These are phyloP conservation scores for Rhododendron vialii DNA, from an alignment of 148 eudicot species.

Conservation along the genomic window DNA sequence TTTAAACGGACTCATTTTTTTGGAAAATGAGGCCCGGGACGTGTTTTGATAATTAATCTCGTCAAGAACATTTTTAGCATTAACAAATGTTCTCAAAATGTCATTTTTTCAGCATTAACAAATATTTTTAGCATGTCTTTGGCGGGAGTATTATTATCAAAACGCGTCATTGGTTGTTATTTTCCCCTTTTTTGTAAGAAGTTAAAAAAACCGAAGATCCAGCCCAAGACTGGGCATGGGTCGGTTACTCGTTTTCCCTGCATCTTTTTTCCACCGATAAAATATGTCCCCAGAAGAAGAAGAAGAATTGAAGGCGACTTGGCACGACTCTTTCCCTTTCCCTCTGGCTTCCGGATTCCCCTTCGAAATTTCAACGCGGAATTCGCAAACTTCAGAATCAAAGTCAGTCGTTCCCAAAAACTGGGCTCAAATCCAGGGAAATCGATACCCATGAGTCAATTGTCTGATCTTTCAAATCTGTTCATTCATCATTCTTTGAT, in stretches of 20 bases:
- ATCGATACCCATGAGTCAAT: neutral
- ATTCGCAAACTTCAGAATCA: neutral
- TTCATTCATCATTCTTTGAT: neutral
- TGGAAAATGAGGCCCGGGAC: too few relatives aligned
- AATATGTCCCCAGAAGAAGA: neutral
- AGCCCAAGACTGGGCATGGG: neutral
- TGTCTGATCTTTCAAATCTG: neutral
- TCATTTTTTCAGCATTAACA: too few relatives aligned
- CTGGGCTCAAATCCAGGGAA: neutral
- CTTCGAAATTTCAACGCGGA: conserved; percentile 15
- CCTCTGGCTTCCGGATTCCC: neutral
- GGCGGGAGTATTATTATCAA: too few relatives aligned
- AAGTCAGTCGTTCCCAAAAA: neutral
- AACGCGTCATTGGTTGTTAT: too few relatives aligned
- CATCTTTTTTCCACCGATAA: neutral
- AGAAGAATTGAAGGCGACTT: neutral
- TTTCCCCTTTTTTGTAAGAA: too few relatives aligned
- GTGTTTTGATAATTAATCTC: too few relatives aligned
- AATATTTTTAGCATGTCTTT: too few relatives aligned
- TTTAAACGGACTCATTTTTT: neutral
- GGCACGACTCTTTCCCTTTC: neutral
- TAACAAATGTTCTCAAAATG: too few relatives aligned
- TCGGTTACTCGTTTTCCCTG: neutral
- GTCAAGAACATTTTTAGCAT: too few relatives aligned
- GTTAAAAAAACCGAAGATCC: neutral